Base-by-base conservation (phyloP, 169 alveolate genomes). In the Sarcocystis neurona region DNA sequence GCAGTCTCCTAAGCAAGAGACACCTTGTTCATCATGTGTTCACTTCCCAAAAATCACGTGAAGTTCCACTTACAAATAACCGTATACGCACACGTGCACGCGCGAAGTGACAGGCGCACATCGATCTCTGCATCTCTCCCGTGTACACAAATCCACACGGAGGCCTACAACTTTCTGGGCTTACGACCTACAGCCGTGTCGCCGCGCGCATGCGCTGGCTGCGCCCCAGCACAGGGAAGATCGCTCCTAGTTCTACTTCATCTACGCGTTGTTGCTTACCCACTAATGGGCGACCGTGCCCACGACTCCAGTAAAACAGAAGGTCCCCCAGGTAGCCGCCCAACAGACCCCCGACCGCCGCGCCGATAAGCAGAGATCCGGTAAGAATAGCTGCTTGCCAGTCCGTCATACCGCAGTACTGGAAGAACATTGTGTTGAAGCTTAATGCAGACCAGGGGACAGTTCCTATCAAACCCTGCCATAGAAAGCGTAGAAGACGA, bases 381-480 rank as follows among this genome's bases (percentile, higher is more conserved):
- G 94, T 91, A 72, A 96, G 92, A 50, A 94, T 39, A 34, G 97
- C 98, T 18, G 98, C 97, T 89, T 91, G 92, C 70, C 93, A 85
- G 89, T 96, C 96, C 46, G 96, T 74, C 87, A 97, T 92, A 44
- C 97, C 97, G 85, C 96, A 92, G 90, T 97, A 97, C 91, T 97
- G 98, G 77, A 96, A 91, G 92, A 92, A 95, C 97, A 96, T 93
- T 20, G 97, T 94, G 90, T 95, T 96, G 92, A 96, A 97, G 63
- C 96, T 92, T 78, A 96, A 92, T 43, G 98, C 97, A 74, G 95
- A 84, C 97, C 97, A 96, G 30, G 98, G 98, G 39, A 96, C 95
- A 34, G 98, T 95, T n/a, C 97, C 97, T 30, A 95, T 90, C 89
- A 96, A 87, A 8, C 96, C 97, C 94, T 96, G 95, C 60, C 93